phyloP scores from a whole-genome alignment of 208 protist genomes.

The Crithidia acanthocephali region DNA sequence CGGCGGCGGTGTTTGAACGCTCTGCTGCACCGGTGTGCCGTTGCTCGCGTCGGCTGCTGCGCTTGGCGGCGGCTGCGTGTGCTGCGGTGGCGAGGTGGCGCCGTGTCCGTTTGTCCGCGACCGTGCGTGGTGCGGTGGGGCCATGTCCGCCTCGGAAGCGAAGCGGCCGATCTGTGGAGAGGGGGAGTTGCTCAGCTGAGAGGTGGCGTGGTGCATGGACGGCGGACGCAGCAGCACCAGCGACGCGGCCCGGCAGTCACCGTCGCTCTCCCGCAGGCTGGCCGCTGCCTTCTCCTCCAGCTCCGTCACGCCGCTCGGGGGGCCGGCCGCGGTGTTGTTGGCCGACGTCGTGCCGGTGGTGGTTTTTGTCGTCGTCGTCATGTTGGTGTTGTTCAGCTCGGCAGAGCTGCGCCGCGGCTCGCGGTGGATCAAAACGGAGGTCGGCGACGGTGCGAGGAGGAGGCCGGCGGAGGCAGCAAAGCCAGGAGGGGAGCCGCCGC shows the following conservation, averaged over 20 bases:
- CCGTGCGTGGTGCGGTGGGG: neutral
- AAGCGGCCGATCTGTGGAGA: neutral
- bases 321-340: neutral
- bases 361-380: neutral
- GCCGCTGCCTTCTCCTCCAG: neutral
- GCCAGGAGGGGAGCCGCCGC: neutral
- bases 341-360: neutral
- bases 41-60: neutral
- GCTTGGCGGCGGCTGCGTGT: neutral
- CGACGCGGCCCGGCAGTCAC: neutral
- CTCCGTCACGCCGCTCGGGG: neutral
- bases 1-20: neutral
- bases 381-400: neutral
- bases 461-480: neutral
- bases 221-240: constrained; percentile 8
- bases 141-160: neutral
- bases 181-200: constrained; percentile 4
- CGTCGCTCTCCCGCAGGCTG: constrained; percentile 9
- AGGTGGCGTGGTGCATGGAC: neutral
- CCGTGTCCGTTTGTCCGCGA: neutral
- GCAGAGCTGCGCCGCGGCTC: constrained; percentile 1
- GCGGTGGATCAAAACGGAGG: constrained; percentile 5
- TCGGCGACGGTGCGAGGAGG: neutral
- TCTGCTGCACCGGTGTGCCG: neutral
- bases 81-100: neutral